Evolutionary conservation across 345 rosid genomes (phyloP), one percentile per base, ranked within the genome.

Genomic region (Camelina laxa): DNA sequence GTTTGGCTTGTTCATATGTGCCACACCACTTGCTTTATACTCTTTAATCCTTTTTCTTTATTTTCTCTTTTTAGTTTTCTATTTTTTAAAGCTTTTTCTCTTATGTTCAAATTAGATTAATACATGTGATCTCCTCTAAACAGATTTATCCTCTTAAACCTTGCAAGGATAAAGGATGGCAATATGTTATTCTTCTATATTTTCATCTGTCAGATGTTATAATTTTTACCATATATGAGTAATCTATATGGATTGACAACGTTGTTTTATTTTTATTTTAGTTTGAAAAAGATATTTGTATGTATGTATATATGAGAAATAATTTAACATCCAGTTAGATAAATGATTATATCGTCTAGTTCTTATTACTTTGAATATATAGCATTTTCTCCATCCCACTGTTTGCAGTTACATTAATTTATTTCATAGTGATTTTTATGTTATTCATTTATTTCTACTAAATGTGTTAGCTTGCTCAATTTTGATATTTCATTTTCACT

Each of bases 1-100:
- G 56, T 41, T 60, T 49, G 33, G 67, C 30, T 58, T 38, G 68
- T 49, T 60, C 65, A 61, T 61, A 44, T 56, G 55, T 65, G 56
- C 5, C 58, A 69, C 75, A 58, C 75, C 65, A 65, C 72, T 76
- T 44, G 65, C 75, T 62, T 75, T 44, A 51, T 61, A 20, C 36
- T 48, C n/a, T 67, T 50, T 20, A 42, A n/a, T 69, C 11, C 31
- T 6, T 66, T 49, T 62, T 55, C 31, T 53, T 15, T 17, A 8
- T 13, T n/a, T 51, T 33, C 36, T 33, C 36, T 33, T 33, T 16
- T 8, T 55, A 9, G 0, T 13, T 4, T 36, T 72, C 20, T 9
- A 30, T 50, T 49, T 47, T 22, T 42, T 56, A 2, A 2, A 19
- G 9, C 11, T 60, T 49, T 53, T 14, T 36, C 50, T 60, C 50